phyloP scores from a whole-genome alignment of 225 moss, liverwort and hornwort species.

The Physcomitrellopsis africana region DNA sequence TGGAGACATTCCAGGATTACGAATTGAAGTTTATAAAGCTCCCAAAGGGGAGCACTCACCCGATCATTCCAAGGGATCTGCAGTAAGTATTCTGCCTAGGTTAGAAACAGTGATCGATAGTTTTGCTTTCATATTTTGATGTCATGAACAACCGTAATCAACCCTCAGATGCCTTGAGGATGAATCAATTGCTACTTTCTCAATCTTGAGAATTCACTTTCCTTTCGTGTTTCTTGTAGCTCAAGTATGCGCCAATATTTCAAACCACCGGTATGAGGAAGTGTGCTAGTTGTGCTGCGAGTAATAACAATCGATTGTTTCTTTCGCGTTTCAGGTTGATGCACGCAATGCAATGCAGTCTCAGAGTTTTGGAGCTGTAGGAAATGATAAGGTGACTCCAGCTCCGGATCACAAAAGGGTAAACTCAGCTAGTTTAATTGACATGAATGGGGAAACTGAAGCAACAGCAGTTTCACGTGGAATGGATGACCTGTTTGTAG shows the following conservation, averaged over 20 bases:
- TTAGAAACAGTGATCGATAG: not conserved
- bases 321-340: slow-evolving; percentile 62
- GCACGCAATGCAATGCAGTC: slow-evolving; percentile 60
- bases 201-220: not conserved
- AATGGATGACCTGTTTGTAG: slow-evolving; percentile 53
- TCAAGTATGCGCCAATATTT: not conserved
- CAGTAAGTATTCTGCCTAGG: slow-evolving; percentile 50
- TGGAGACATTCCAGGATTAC: slow-evolving; percentile 79
- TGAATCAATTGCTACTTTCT: not conserved
- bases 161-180: not conserved
- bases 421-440: slow-evolving; percentile 82
- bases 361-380: slow-evolving; percentile 67
- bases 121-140: not conserved
- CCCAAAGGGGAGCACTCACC: slow-evolving; percentile 62
- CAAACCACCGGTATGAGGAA: not conserved
- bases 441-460: slow-evolving; percentile 72
- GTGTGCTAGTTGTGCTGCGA: not conserved
- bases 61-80: slow-evolving; percentile 57
- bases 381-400: slow-evolving; percentile 50
- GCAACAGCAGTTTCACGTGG: slow-evolving; percentile 26
- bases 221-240: not conserved
- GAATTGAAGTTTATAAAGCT: slow-evolving; percentile 70
- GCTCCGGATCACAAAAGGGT: slow-evolving; percentile 54
- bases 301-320: not conserved
- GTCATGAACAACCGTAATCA: not conserved